Conservation (phyloP, 495 filamentous ascomycete species). For the Trichoderma erinaceum region DNA sequence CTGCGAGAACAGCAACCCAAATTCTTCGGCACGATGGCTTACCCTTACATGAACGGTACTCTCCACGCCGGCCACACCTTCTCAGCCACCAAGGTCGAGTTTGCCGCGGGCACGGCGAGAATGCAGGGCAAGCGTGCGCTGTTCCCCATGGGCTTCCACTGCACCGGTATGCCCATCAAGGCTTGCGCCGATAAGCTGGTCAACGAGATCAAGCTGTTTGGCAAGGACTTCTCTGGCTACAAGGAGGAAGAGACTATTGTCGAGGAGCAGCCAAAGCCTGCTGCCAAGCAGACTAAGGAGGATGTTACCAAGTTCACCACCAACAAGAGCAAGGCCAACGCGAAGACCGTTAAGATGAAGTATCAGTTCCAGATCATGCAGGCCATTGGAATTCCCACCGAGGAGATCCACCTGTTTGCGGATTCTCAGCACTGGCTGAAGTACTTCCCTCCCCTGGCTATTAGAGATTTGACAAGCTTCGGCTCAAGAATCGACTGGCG, state of each 20-base stretch:
- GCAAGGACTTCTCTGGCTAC: conserved; percentile 75
- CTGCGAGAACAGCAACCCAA: conserved; percentile 76
- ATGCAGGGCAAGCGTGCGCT: conserved; percentile 85
- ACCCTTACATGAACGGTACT: conserved; percentile 85
- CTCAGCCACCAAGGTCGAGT: conserved; percentile 85
- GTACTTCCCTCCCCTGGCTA: conserved; percentile 78
- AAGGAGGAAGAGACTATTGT: conserved; percentile 49
- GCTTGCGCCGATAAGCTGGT: conserved; percentile 91
- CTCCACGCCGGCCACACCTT: conserved; percentile 90
- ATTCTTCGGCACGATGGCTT: conserved; percentile 90
- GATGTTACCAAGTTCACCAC: conserved; percentile 87
- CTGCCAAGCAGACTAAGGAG: conserved; percentile 40
- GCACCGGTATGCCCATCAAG: conserved; percentile 97
- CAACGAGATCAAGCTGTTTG: conserved; percentile 85
- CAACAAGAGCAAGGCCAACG: conserved; percentile 90
- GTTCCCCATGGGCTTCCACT: conserved; percentile 91
- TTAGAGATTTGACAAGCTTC: conserved; percentile 74
- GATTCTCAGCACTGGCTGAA: conserved; percentile 82
- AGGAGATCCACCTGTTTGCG: conserved; percentile 88
- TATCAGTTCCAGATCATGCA: conserved; percentile 51
- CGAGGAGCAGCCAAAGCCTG: conserved; percentile 18
- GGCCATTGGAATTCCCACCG: conserved; percentile 70
- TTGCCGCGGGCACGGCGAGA: conserved; percentile 70
- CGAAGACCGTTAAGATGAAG: conserved; percentile 82
- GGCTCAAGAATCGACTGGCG: conserved; percentile 90